phyloP scores from a whole-genome alignment of 306 rosid species.

The Casuarina glauca region DNA sequence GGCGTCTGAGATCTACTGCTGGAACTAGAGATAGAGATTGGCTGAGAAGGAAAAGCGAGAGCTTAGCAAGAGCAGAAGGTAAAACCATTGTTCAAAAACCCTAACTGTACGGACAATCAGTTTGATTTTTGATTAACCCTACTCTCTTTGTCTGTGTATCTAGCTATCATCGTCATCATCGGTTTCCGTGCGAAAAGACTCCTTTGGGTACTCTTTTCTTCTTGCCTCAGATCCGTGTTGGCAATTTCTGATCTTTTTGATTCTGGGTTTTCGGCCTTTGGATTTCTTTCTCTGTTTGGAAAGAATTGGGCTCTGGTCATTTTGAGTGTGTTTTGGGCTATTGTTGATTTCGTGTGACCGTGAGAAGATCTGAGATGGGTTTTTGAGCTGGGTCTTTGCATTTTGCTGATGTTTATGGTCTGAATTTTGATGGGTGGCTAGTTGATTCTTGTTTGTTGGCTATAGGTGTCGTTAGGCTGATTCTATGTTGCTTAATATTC shows the following conservation, averaged over 20 bases:
- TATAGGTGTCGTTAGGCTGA: conserved; percentile 2
- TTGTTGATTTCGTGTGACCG: neutral
- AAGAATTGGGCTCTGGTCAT: neutral
- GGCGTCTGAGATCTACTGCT: conserved; percentile 56
- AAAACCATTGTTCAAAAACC: conserved; percentile 42
- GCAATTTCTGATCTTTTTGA: conserved; percentile 19
- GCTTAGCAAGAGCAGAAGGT: conserved; percentile 15
- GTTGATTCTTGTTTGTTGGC: conserved; percentile 9
- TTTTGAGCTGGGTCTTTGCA: neutral
- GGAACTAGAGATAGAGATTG: conserved; percentile 34
- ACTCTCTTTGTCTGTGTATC: neutral
- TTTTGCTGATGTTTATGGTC: neutral
- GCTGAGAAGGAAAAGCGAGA: conserved; percentile 26
- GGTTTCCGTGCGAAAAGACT: conserved; percentile 25
- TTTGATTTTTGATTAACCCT: conserved; percentile 19
- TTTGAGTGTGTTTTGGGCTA: conserved; percentile 20
- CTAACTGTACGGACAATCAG: conserved; percentile 23
- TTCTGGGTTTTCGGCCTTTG: conserved; percentile 10
- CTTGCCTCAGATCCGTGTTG: conserved; percentile 49
- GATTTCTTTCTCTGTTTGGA: neutral
- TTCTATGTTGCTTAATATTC: neutral
- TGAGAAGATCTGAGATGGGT: conserved; percentile 32
- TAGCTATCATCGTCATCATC: conserved; percentile 31
- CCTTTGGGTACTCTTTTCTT: neutral
- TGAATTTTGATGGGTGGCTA: conserved; percentile 20